phyloP scores from a whole-genome alignment of 2,329 filamentous ascomycete genomes.

The Scedosporium dehoogii region DNA sequence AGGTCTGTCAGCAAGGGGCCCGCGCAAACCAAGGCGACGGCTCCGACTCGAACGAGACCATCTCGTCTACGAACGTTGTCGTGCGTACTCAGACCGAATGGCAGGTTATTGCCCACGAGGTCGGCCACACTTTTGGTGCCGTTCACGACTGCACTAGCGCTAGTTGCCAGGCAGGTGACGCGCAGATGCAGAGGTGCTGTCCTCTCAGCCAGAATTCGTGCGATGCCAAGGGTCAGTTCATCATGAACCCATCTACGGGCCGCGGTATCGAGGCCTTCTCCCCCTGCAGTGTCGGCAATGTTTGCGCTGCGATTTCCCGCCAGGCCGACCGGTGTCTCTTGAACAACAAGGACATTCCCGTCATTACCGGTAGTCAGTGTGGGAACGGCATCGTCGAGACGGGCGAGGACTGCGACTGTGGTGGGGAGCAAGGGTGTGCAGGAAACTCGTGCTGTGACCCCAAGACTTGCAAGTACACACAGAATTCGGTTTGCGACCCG shows the following conservation, averaged over 20 bases:
- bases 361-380: slow-evolving; percentile 75
- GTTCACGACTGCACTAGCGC: slow-evolving; percentile 76
- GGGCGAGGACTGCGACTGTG: slow-evolving; percentile 94
- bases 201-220: slow-evolving; percentile 60
- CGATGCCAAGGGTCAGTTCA: slow-evolving; percentile 67
- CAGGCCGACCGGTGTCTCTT: slow-evolving; percentile 76
- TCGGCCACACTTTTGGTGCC: slow-evolving; percentile 88
- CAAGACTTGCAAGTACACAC: slow-evolving; percentile 74
- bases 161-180: slow-evolving; percentile 56
- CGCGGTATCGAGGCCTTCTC: slow-evolving; percentile 70
- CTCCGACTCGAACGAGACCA: slow-evolving; percentile 53
- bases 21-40: slow-evolving; percentile 35
- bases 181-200: slow-evolving; percentile 56
- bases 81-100: slow-evolving; percentile 75
- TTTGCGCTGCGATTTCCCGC: slow-evolving; percentile 75
- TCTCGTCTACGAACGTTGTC: slow-evolving; percentile 83
- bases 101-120: slow-evolving; percentile 94
- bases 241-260: slow-evolving; percentile 92
- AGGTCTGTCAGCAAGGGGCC: slow-evolving; percentile 60
- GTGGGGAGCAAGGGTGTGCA: slow-evolving; percentile 61
- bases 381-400: slow-evolving; percentile 95
- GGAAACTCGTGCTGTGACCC: slow-evolving; percentile 76
- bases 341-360: slow-evolving; percentile 76
- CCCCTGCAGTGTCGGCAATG: slow-evolving; percentile 81
- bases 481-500: slow-evolving; percentile 67